Percentiles rank a stretch among this genome's conserved stretches.
Evolutionary conservation across 257 asterid genomes (phyloP).

Genomic region (Oldenlandia corymbosa): DNA sequence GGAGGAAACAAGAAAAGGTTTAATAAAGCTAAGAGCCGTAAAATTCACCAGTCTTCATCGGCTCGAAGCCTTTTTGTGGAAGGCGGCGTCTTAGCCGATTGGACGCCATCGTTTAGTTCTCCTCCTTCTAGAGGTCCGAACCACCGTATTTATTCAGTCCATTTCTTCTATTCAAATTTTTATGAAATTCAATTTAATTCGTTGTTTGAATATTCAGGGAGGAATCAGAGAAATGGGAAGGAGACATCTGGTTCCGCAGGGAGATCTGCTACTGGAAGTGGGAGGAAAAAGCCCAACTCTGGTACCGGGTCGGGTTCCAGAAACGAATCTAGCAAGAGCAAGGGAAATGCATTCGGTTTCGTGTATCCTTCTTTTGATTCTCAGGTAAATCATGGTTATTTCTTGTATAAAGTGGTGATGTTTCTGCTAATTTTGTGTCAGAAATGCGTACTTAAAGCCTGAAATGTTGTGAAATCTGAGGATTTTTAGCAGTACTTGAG

Average conservation of each 20-base stretch:
- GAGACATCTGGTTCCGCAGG: conserved; percentile 11
- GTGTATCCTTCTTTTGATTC: conserved; percentile 36
- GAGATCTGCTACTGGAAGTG: conserved; percentile 38
- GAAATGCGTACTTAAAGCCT: neutral
- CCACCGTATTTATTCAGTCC: neutral
- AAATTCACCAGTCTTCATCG: conserved; percentile 32
- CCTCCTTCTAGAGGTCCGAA: conserved; percentile 65
- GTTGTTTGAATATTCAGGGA: conserved; percentile 30
- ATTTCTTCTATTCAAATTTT: neutral
- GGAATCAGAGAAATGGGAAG: conserved; percentile 35
- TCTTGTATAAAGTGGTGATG: neutral
- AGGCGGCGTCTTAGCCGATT: conserved; percentile 77
- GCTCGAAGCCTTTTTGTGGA: conserved; percentile 58
- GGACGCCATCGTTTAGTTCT: conserved; percentile 45
- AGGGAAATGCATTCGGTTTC: conserved; percentile 47
- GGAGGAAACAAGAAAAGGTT: conserved; percentile 44
- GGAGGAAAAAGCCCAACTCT: conserved; percentile 24
- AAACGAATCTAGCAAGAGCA: conserved; percentile 28
- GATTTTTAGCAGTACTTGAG: neutral
- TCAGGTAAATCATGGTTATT: conserved; percentile 49
- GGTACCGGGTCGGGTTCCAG: conserved; percentile 26
- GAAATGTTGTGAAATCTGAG: neutral
- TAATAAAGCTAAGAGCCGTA: conserved; percentile 44
- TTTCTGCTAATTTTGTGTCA: neutral
- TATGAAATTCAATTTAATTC: neutral